Evolutionary conservation across 495 filamentous ascomycete species (phyloP), one percentile per base, ranked within the genome.

Genomic region (Astrothelium subdiscretum): DNA sequence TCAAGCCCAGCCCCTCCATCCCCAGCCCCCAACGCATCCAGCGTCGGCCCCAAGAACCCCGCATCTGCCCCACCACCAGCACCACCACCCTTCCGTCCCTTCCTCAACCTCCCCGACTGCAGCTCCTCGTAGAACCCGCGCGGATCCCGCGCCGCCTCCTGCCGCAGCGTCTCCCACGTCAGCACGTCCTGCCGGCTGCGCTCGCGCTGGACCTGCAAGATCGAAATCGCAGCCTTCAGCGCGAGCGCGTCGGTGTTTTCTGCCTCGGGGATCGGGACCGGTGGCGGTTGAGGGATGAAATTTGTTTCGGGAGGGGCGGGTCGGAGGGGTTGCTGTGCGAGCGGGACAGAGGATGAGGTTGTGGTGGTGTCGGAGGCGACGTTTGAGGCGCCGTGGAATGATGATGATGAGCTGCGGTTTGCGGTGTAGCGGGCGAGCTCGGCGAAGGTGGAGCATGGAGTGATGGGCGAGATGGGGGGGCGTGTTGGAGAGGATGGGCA

Each of bases 211-310:
- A 94, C 75, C 75, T 92, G 89, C 32, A 96, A 77, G 52, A 95
- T 85, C 2, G 86, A 83, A 66, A 95, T 88, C 2, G 91, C 87
- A 24, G 86, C 85, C 40, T 85, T 83, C 31, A 96, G 78, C 2
- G 91, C 91, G 26, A 95, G 85, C 1, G 85, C 90, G 76, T 96
- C 91, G 3, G 89, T 83, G 67, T 95, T 95, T 57, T 83, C 78
- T 65, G 85, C 85, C 71, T 90, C 86, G 61, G 83, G 82, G 67
- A 95, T 85, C 12, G 90, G 86, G 13, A 83, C 77, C 0, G 86
- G 76, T 4, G 48, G 2, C 0, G 78, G 73, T 0, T 75, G 77
- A 2, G 73, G 75, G 0, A 75, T 72, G 62, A 71, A 80, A 72
- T 64, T 57, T 5, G 72, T 52, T n/a, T 20, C 43, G 10, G 20